These are phyloP conservation scores for Myxozyma udenii DNA, from an alignment of 805 yeast genomes.

Conservation along the genomic window DNA sequence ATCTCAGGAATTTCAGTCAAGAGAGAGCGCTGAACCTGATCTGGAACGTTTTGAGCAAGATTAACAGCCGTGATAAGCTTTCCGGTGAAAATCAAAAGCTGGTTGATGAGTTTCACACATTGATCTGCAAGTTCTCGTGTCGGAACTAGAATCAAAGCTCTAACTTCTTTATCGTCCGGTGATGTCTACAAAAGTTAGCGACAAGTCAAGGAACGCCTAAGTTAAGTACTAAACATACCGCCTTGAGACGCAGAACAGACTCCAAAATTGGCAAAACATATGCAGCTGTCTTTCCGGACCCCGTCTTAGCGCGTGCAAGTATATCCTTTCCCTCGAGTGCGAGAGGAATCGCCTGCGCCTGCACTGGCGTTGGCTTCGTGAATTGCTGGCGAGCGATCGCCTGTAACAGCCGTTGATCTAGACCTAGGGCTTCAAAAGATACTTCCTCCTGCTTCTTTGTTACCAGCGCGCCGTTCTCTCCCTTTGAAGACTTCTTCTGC, in stretches of 20 bases:
- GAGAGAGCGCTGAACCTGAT: conserved; percentile 66
- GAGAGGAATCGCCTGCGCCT: conserved; percentile 84
- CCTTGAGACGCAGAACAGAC: conserved; percentile 50
- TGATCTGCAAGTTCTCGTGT: conserved; percentile 89
- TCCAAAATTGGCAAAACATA: conserved; percentile 85
- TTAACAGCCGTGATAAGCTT: conserved; percentile 63
- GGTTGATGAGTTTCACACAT: conserved; percentile 66
- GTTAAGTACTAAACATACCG: no score
- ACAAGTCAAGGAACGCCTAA: not conserved
- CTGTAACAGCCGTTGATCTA: conserved; percentile 80
- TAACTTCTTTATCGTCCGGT: conserved; percentile 37
- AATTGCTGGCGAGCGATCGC: conserved; percentile 76
- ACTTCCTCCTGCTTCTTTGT: conserved; percentile 29
- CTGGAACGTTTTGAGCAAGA: conserved; percentile 62
- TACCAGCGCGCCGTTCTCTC: no score
- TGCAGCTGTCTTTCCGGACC: conserved; percentile 94
- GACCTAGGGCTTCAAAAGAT: conserved; percentile 69
- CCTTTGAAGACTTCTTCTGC: no score
- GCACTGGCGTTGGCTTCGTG: conserved; percentile 84
- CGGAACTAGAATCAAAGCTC: conserved; percentile 80
- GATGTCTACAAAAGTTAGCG: conserved; percentile 7
- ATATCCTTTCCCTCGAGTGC: conserved; percentile 90
- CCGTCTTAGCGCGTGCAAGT: conserved; percentile 91
- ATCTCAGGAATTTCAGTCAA: conserved; percentile 75
- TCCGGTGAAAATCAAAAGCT: conserved; percentile 68